Percentiles rank a stretch among this genome's conserved stretches.
phyloP scores from a whole-genome alignment of 257 asterid species.

The Nicotiana sylvestris region DNA sequence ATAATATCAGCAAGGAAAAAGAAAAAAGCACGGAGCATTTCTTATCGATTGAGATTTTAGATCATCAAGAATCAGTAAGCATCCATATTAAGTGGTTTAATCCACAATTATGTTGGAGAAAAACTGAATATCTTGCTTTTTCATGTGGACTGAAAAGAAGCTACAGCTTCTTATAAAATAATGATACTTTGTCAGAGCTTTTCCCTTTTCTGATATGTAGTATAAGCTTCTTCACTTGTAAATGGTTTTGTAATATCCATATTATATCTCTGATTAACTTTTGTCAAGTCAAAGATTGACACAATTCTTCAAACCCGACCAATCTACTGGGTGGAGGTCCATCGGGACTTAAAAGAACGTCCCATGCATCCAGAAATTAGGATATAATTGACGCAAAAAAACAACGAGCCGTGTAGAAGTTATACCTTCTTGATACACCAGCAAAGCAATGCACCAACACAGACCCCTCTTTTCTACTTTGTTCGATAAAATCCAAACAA shows the following conservation, averaged over 20 bases:
- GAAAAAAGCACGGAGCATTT: background rate
- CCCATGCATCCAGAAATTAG: background rate
- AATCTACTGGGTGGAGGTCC: background rate
- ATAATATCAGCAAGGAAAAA: background rate
- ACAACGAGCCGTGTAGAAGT: slow-evolving; percentile 7
- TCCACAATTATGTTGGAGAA: slow-evolving; percentile 2
- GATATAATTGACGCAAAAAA: background rate
- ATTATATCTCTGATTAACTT: background rate
- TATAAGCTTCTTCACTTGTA: background rate
- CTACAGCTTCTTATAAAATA: background rate
- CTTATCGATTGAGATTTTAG: background rate
- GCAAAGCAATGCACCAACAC: slow-evolving; percentile 97
- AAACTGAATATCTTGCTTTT: background rate
- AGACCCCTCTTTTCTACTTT: slow-evolving; percentile 78
- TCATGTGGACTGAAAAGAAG: background rate
- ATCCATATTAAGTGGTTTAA: background rate
- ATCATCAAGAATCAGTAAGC: background rate
- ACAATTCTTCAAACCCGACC: background rate
- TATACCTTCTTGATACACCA: slow-evolving; percentile 95
- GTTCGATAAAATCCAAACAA: slow-evolving; percentile 84
- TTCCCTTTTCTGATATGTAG: background rate
- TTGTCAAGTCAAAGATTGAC: background rate
- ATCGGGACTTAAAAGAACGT: background rate
- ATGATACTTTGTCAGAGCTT: background rate
- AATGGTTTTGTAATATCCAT: background rate